A percentile compares a stretch with the other conserved stretches of the same genome.
These are phyloP conservation scores for Tympanopsis confertula DNA, from an alignment of 2,329 filamentous ascomycete genomes.

Conservation along the genomic window DNA sequence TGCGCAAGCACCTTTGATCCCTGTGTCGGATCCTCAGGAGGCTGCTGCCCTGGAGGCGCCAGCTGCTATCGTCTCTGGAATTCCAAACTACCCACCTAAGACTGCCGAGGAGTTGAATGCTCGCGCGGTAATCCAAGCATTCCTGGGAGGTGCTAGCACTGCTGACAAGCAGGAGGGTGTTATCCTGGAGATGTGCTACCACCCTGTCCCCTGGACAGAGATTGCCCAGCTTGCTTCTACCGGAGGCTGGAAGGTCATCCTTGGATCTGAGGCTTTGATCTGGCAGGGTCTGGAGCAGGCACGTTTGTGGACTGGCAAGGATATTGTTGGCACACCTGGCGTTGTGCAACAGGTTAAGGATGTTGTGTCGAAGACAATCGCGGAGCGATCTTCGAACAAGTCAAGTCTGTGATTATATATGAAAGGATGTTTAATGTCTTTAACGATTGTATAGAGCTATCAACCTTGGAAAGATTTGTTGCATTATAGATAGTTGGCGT, in stretches of 20 bases:
- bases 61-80: slow-evolving; percentile 60
- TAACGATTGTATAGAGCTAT: too few species aligned
- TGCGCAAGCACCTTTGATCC: slow-evolving; percentile 29
- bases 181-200: slow-evolving; percentile 76
- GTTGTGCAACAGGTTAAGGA: neutral
- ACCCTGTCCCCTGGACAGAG: slow-evolving; percentile 58
- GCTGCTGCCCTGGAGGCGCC: slow-evolving; percentile 45
- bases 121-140: slow-evolving; percentile 39
- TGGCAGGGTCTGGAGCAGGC: slow-evolving; percentile 64
- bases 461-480: too few species aligned
- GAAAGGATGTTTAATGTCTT: too few species aligned
- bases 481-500: too few species aligned
- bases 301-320: neutral
- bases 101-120: slow-evolving; percentile 50
- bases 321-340: neutral
- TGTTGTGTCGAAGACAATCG: neutral
- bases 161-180: slow-evolving; percentile 45
- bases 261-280: slow-evolving; percentile 67
- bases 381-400: neutral
- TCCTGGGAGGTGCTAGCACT: slow-evolving; percentile 21
- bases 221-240: slow-evolving; percentile 48
- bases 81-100: slow-evolving; percentile 65
- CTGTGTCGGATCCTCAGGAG: slow-evolving; percentile 49
- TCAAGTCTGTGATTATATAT: neutral
- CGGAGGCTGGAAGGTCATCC: slow-evolving; percentile 60